Evolutionary conservation across 345 rosid species (phyloP).

Genomic region (Chamaenerion angustifolium): DNA sequence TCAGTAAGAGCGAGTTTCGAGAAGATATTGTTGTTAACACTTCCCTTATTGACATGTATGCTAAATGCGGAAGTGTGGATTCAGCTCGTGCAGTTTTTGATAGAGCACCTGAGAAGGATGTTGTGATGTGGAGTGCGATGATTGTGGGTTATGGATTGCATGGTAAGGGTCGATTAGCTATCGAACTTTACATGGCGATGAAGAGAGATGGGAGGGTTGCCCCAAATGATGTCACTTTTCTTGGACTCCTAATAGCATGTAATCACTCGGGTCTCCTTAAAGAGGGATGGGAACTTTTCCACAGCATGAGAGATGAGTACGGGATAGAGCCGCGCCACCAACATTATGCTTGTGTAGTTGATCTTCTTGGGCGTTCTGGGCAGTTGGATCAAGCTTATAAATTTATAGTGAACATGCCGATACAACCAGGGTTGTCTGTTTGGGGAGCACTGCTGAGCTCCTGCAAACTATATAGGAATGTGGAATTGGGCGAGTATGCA

Average conservation of each 20-base stretch:
- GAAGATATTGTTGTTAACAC: slow-evolving; percentile 7
- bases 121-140: slow-evolving; percentile 18
- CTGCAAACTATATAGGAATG: slow-evolving; percentile 9
- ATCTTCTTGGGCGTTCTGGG: slow-evolving; percentile 14
- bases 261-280: slow-evolving; percentile 12
- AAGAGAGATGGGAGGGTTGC: slow-evolving; percentile 5
- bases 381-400: slow-evolving; percentile 7
- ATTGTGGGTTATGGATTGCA: slow-evolving; percentile 14
- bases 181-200: slow-evolving; percentile 10
- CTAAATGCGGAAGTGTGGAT: slow-evolving; percentile 11
- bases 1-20: slow-evolving; percentile 7
- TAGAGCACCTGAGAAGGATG: slow-evolving; percentile 7
- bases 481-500: slow-evolving; percentile 13
- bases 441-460: slow-evolving; percentile 18
- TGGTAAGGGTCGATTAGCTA: slow-evolving; percentile 12
- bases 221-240: slow-evolving; percentile 16
- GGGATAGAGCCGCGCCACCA: slow-evolving; percentile 16
- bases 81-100: slow-evolving; percentile 10
- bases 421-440: slow-evolving; percentile 11
- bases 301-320: slow-evolving; percentile 5
- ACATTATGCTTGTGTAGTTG: slow-evolving; percentile 13
- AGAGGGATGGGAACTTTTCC: slow-evolving; percentile 15
- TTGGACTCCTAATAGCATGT: slow-evolving; percentile 14
- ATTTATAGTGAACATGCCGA: slow-evolving; percentile 13
- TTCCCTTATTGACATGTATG: slow-evolving; percentile 14